phyloP scores from a whole-genome alignment of 148 eudicot species.

The Agrostemma githago region DNA sequence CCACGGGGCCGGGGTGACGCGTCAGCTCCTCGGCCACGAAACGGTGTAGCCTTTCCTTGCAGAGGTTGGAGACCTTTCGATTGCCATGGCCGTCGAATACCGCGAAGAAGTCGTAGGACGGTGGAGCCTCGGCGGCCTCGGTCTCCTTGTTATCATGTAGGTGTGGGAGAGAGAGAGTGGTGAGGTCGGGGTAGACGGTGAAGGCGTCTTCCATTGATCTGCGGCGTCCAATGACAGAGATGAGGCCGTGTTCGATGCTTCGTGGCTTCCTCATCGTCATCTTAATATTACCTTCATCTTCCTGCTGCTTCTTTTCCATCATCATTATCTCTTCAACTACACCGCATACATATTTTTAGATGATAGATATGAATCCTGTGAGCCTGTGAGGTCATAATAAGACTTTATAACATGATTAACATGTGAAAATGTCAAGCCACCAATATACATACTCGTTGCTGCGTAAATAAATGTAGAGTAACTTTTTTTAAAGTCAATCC shows the following conservation, averaged over 20 bases:
- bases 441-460: no score
- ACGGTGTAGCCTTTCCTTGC: conserved; percentile 32
- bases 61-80: conserved; percentile 24
- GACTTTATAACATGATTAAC: no score
- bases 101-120: conserved; percentile 29
- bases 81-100: conserved; percentile 48
- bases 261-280: neutral
- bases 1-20: neutral
- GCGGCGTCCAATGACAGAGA: conserved; percentile 42
- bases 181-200: conserved; percentile 18
- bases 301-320: neutral
- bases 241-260: conserved; percentile 19
- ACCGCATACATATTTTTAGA: neutral
- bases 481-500: no score
- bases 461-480: no score
- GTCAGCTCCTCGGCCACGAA: conserved; percentile 25
- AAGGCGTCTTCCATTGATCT: conserved; percentile 45
- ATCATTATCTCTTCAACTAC: neutral
- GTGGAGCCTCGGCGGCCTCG: neutral
- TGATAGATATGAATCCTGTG: neutral
- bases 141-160: neutral
- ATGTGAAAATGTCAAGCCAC: no score
- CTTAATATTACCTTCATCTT: neutral
- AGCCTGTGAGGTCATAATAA: no score
- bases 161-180: neutral